Percentiles rank a stretch among this genome's conserved stretches.
These are phyloP conservation scores for Pseudozyma tsukubaensis DNA, from an alignment of 1,284 basidiomycete genomes.

Conservation along the genomic window DNA sequence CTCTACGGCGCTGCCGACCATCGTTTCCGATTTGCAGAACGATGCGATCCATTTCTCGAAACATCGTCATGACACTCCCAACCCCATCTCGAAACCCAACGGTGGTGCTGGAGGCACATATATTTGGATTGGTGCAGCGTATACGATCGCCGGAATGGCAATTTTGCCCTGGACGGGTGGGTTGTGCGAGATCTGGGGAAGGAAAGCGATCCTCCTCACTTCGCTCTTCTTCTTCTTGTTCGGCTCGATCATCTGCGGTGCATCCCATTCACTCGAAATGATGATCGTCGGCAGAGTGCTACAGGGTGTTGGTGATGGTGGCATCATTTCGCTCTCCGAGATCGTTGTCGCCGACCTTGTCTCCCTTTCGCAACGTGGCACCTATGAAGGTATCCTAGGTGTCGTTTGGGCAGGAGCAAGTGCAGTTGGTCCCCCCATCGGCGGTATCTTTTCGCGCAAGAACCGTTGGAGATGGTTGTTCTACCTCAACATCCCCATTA, in stretches of 20 bases:
- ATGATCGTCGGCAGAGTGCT: constrained; percentile 41
- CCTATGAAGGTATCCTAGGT: constrained; percentile 56
- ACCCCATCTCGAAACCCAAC: not conserved
- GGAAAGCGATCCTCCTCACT: constrained; percentile 34
- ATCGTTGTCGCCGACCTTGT: constrained; percentile 54
- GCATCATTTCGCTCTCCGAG: constrained; percentile 47
- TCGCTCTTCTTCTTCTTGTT: constrained; percentile 38
- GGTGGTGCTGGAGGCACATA: constrained; percentile 25
- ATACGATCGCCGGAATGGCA: constrained; percentile 40
- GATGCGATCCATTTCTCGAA: constrained; percentile 24
- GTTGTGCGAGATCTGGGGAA: constrained; percentile 44
- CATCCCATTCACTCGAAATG: constrained; percentile 23
- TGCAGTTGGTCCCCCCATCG: constrained; percentile 52
- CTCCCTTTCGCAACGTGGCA: constrained; percentile 34
- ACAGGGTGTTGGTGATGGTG: constrained; percentile 47
- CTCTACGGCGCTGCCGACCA: constrained; percentile 45
- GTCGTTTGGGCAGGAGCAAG: constrained; percentile 47
- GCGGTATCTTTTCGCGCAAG: constrained; percentile 37
- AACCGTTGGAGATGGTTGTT: constrained; percentile 52
- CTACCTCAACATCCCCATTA: constrained; percentile 52
- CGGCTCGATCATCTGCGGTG: constrained; percentile 32
- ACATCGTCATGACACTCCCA: not conserved
- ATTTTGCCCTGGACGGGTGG: constrained; percentile 42
- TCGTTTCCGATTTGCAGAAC: constrained; percentile 42
- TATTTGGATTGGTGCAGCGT: constrained; percentile 51